Base-by-base conservation (phyloP, 2,329 filamentous ascomycete genomes). In the Tolypocladium cylindrosporum region DNA sequence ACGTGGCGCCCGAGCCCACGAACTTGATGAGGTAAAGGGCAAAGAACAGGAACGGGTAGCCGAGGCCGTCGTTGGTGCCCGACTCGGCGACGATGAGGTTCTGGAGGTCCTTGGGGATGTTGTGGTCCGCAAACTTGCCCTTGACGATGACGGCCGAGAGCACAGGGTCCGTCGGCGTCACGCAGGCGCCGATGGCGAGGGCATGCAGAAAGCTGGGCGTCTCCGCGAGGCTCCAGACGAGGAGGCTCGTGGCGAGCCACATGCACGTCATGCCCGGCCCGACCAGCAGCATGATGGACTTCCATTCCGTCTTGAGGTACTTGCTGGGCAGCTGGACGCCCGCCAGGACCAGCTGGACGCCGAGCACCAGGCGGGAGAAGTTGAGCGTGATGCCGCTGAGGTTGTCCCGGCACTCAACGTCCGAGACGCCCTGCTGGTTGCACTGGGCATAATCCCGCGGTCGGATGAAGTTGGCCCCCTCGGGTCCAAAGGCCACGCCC, bases 101-200 rank as follows among this genome's bases (percentile, higher is more conserved):
- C 74, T 96, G 91, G 54, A 97, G 75, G 36, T 87, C 82, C 58
- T 85, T 86, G 0, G 92, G 91, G 21, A 96, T 87, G 68, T 96
- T 94, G 66, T 91, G 88, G 67, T 96, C 91, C 1, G 92, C 92
- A 68, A 96, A 97, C 65, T 90, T 92, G 39, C 91, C 91, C 75
- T 96, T 96, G 52, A 96, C 90, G 58, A 96, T 96, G 3, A 89
- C 89, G 62, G 94, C 93, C 19, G 89, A 93, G 42, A 96, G 72
- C 1, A 96, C 85, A 0, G 92, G 92, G 66, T 97, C 92, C 0
- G 92, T 96, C 0, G 91, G 92, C 2, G 92, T 94, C n/a, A 97
- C 85, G 67, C 91, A 96, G 0, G 91, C 89, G 1, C 86, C 91
- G 13, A 96, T 78, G 19, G 86, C 88, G 13, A 96, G 78, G 0